phyloP scores from a whole-genome alignment of 2,329 filamentous ascomycete species.

The Chlorencoelia australis region DNA sequence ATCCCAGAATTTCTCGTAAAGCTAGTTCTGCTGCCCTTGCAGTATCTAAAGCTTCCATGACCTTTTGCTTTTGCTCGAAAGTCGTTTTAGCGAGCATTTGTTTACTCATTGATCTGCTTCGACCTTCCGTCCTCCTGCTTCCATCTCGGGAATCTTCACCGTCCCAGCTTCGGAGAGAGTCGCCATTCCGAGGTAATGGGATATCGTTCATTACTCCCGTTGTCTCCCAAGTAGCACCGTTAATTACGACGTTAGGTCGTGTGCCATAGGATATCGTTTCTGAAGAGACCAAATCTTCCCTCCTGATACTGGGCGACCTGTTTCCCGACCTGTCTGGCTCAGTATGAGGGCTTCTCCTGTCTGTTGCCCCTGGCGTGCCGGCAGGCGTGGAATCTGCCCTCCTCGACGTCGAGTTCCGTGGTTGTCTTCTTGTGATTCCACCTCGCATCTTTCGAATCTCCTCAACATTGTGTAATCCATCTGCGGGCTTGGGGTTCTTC shows the following conservation, averaged over 20 bases:
- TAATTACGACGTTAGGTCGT: constrained; percentile 21
- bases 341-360: constrained; percentile 26
- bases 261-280: constrained; percentile 30
- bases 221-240: constrained; percentile 57
- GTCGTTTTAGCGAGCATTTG: constrained; percentile 41
- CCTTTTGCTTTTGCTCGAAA: constrained; percentile 52
- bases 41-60: constrained; percentile 65
- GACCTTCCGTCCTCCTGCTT: constrained; percentile 25
- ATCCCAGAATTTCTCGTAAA: constrained; percentile 70
- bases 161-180: constrained; percentile 30
- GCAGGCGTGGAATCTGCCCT: constrained; percentile 51
- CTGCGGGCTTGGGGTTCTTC: constrained; percentile 78
- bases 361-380: constrained; percentile 36
- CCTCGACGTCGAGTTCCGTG: constrained; percentile 47
- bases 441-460: constrained; percentile 78
- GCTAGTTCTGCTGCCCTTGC: constrained; percentile 77
- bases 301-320: constrained; percentile 24
- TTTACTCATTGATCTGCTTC: constrained; percentile 35
- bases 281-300: constrained; percentile 27
- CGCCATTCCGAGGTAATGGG: constrained; percentile 39
- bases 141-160: constrained; percentile 26
- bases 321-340: constrained; percentile 25
- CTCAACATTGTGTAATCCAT: constrained; percentile 83
- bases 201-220: constrained; percentile 73
- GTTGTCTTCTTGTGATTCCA: constrained; percentile 77